Evolutionary conservation across 805 yeast genomes (phyloP).

Genomic region (Candida pseudofarinosa): DNA sequence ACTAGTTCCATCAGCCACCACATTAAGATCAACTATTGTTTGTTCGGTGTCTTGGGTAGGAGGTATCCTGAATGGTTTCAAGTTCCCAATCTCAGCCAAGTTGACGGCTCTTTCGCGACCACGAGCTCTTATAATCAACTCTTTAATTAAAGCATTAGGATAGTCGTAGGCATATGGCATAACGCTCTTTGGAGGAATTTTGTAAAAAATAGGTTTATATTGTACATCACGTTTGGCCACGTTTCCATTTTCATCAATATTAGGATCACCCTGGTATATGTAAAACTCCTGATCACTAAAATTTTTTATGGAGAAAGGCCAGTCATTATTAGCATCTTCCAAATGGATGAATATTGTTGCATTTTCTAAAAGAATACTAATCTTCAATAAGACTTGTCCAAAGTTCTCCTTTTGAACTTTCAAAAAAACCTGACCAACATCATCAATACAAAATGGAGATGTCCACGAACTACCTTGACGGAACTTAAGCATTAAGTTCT

Average conservation of each 20-base stretch:
- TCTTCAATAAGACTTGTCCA: conserved; percentile 67
- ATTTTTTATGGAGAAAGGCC: conserved; percentile 94
- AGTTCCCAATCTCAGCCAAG: conserved; percentile 87
- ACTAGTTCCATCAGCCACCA: conserved; percentile 93
- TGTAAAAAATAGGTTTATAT: conserved; percentile 76
- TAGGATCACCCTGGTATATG: conserved; percentile 83
- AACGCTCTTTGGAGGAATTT: conserved; percentile 82
- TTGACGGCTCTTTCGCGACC: conserved; percentile 76
- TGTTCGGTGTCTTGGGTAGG: conserved; percentile 34
- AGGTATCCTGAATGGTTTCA: conserved; percentile 80
- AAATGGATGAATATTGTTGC: conserved; percentile 78
- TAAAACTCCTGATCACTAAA: conserved; percentile 84
- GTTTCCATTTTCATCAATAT: conserved; percentile 58
- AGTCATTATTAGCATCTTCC: conserved; percentile 64
- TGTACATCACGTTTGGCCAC: conserved; percentile 45
- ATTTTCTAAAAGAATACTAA: conserved; percentile 72
- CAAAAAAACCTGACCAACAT: conserved; percentile 76
- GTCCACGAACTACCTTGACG: conserved; percentile 69
- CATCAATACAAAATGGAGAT: conserved; percentile 79
- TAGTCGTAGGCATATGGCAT: conserved; percentile 99
- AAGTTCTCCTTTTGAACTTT: conserved; percentile 61
- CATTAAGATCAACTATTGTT: conserved; percentile 77
- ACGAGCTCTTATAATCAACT: conserved; percentile 66
- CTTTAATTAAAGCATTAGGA: conserved; percentile 86
- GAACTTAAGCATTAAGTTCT: conserved; percentile 60